Conservation (phyloP, 495 filamentous ascomycete genomes). For the Elaphomyces granulatus region DNA sequence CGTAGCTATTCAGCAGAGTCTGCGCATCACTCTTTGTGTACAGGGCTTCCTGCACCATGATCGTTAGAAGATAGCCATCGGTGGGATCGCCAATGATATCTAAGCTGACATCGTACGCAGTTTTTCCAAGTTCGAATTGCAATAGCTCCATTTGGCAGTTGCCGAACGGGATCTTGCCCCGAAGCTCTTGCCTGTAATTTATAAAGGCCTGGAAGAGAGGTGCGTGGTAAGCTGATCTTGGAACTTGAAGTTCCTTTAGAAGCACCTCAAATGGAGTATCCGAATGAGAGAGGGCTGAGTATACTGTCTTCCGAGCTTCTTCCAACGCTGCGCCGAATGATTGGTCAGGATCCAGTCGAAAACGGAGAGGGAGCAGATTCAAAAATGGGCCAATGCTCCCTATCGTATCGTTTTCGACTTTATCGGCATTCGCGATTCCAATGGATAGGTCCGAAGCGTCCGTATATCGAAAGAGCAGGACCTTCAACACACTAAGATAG, state of each 20-base stretch:
- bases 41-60: conserved; percentile 12
- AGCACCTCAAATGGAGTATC: conserved; percentile 32
- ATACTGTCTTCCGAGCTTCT: conserved; percentile 9
- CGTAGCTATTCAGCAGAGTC: conserved; percentile 17
- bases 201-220: conserved; percentile 29
- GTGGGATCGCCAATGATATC: conserved; percentile 10
- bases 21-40: conserved; percentile 14
- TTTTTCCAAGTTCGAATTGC: conserved; percentile 6
- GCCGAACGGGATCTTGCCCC: conserved; percentile 9
- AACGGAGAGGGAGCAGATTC: conserved; percentile 34
- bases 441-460: conserved; percentile 24
- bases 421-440: conserved; percentile 30
- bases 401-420: conserved; percentile 16
- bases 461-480: conserved; percentile 15
- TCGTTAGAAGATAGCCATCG: background rate
- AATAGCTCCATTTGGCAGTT: conserved; percentile 14
- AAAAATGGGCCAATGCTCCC: conserved; percentile 29
- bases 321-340: conserved; percentile 9
- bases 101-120: conserved; percentile 17
- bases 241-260: conserved; percentile 21
- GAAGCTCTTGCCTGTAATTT: conserved; percentile 21
- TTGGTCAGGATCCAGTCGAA: conserved; percentile 9
- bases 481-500: conserved; percentile 24
- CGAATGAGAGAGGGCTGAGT: conserved; percentile 19
- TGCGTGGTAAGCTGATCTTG: conserved; percentile 18